Evolutionary conservation across 2,329 filamentous ascomycete species (phyloP).

Genomic region (Ascochyta lentis): DNA sequence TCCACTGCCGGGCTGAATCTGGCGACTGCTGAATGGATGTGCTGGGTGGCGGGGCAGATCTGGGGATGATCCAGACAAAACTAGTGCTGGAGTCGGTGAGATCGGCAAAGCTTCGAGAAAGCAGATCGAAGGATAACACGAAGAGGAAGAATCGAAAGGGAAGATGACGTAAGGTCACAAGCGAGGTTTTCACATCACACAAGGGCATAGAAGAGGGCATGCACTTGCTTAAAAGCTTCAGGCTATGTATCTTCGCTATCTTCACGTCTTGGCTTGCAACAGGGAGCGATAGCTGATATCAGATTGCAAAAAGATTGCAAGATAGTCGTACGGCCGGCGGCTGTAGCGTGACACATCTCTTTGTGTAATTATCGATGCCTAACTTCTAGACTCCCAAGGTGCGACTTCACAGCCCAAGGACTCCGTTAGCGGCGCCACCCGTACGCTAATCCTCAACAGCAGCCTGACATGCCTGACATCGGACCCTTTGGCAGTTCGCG

Average conservation of each 20-base stretch:
- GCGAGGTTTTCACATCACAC: neutral
- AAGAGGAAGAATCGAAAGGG: neutral
- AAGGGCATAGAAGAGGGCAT: neutral
- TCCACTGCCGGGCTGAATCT: neutral
- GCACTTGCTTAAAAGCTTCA: constrained; percentile 5
- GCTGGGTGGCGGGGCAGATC: constrained; percentile 5
- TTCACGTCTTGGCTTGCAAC: neutral
- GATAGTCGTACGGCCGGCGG: constrained; percentile 6
- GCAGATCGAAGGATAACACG: constrained; percentile 7
- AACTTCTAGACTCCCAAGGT: neutral
- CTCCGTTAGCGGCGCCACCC: constrained; percentile 16
- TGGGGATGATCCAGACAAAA: constrained; percentile 11
- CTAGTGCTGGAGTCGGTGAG: constrained; percentile 10
- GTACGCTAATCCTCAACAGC: neutral
- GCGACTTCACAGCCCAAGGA: neutral
- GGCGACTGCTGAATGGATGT: constrained; percentile 12
- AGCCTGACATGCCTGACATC: neutral
- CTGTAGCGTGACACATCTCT: constrained; percentile 5
- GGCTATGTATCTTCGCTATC: constrained; percentile 7
- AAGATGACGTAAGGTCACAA: neutral
- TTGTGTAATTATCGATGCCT: constrained; percentile 8
- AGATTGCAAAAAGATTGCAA: constrained; percentile 7
- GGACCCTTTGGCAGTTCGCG: constrained; percentile 8
- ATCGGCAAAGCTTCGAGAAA: constrained; percentile 20
- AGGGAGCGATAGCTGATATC: constrained; percentile 7